phyloP scores from a whole-genome alignment of 1,284 basidiomycete genomes.

The Stygiomarasmius scandens region DNA sequence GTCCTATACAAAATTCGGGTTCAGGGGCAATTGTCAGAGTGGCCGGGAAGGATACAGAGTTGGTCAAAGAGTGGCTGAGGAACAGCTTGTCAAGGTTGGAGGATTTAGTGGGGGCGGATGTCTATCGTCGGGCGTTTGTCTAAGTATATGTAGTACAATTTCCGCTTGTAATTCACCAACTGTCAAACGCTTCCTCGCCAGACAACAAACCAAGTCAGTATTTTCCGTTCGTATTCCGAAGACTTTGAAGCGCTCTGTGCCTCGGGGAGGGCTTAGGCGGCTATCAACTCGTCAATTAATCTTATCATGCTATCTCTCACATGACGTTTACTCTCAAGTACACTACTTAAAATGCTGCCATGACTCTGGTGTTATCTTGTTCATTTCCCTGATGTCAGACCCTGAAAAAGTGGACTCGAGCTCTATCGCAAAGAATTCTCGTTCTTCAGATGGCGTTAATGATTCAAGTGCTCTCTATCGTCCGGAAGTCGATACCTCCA shows the following conservation, averaged over 20 bases:
- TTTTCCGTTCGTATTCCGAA: conserved; percentile 4
- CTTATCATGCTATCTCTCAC: neutral
- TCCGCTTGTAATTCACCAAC: no score
- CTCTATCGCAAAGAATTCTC: neutral
- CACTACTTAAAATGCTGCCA: no score
- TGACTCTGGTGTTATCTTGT: no score
- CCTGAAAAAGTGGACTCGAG: neutral
- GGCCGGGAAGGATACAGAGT: conserved; percentile 74
- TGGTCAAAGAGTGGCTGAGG: conserved; percentile 70
- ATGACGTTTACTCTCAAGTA: no score
- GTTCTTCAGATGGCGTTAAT: neutral
- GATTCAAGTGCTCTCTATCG: conserved; percentile 32
- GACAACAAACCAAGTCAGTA: no score
- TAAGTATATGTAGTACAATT: conserved; percentile 35
- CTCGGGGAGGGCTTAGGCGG: no score
- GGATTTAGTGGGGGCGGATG: conserved; percentile 60
- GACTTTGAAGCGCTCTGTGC: neutral
- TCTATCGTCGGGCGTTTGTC: conserved; percentile 64
- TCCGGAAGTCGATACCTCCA: conserved; percentile 40
- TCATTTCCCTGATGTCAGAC: conserved; percentile 8
- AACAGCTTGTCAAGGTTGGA: conserved; percentile 53
- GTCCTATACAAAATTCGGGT: conserved; percentile 43
- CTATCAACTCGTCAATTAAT: no score
- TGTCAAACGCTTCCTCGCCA: no score
- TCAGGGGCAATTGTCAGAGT: conserved; percentile 66